phyloP scores from a whole-genome alignment of 352 stramenopile species.

The Thraustochytrium striatum region DNA sequence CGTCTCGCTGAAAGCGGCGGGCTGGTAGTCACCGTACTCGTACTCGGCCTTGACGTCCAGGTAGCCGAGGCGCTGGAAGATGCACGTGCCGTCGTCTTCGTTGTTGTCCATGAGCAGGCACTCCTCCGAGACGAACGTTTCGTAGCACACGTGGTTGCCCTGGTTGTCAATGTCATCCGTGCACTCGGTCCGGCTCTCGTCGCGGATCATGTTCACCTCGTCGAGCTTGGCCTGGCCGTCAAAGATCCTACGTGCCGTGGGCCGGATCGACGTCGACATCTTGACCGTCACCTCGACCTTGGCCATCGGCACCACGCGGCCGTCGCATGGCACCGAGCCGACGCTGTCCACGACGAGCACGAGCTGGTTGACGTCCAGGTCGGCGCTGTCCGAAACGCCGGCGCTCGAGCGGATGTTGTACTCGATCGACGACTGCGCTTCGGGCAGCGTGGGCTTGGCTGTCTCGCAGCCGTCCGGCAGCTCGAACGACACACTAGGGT shows the following conservation, averaged over 20 bases:
- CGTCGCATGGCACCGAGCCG: neutral
- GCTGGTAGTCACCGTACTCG: too few relatives aligned
- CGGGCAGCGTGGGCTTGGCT: neutral
- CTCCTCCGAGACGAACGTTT: neutral
- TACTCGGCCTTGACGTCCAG: neutral
- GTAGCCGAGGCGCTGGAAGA: neutral
- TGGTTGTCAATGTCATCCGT: neutral
- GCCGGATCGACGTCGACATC: neutral
- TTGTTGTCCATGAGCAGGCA: neutral
- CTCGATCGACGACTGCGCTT: neutral
- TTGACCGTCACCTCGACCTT: neutral
- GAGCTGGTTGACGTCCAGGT: neutral
- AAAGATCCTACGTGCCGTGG: neutral
- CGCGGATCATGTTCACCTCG: neutral
- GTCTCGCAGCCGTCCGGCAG: neutral
- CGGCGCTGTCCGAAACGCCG: neutral
- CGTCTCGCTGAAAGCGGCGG: too few relatives aligned
- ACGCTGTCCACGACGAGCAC: neutral
- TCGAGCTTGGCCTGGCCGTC: neutral
- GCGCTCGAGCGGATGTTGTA: neutral
- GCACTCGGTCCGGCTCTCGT: neutral
- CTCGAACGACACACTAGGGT: neutral
- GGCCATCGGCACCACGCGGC: conserved; percentile 16
- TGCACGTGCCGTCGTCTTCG: neutral
- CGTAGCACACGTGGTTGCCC: neutral